These are phyloP conservation scores for Thuja plicata DNA, from an alignment of 83 land plant species.

Conservation along the genomic window DNA sequence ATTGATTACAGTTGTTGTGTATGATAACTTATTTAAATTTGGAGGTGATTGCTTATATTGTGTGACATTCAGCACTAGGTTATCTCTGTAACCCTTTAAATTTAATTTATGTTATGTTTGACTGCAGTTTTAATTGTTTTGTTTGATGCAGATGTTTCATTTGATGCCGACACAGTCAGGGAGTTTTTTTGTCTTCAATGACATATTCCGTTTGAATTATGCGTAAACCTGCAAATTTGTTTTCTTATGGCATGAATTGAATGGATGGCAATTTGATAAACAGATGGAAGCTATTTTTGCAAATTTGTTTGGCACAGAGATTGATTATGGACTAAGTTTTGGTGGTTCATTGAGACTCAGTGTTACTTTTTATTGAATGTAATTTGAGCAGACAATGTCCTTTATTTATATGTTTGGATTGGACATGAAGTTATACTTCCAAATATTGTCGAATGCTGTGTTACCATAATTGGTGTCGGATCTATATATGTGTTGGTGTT, in stretches of 20 bases:
- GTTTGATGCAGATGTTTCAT: conserved; percentile 61
- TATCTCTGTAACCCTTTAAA: neutral
- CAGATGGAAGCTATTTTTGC: neutral
- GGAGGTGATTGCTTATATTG: neutral
- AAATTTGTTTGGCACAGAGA: neutral
- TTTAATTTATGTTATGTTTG: neutral
- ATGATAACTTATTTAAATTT: neutral
- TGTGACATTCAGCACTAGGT: neutral
- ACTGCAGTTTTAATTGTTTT: neutral
- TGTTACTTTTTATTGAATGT: neutral
- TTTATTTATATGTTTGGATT: neutral
- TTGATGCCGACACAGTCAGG: conserved; percentile 74
- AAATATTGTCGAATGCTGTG: neutral
- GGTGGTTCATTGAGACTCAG: neutral
- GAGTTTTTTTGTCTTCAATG: conserved; percentile 66
- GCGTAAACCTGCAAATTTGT: conserved; percentile 23
- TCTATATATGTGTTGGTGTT: neutral
- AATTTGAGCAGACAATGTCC: neutral
- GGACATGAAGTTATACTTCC: neutral
- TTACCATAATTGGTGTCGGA: neutral
- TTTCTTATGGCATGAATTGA: neutral
- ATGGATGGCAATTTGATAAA: neutral
- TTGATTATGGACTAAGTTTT: neutral
- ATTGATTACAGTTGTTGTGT: neutral
- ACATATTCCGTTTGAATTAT: conserved; percentile 73